phyloP scores from a whole-genome alignment of 2,329 filamentous ascomycete genomes.

The Raffaelea albimanens region DNA sequence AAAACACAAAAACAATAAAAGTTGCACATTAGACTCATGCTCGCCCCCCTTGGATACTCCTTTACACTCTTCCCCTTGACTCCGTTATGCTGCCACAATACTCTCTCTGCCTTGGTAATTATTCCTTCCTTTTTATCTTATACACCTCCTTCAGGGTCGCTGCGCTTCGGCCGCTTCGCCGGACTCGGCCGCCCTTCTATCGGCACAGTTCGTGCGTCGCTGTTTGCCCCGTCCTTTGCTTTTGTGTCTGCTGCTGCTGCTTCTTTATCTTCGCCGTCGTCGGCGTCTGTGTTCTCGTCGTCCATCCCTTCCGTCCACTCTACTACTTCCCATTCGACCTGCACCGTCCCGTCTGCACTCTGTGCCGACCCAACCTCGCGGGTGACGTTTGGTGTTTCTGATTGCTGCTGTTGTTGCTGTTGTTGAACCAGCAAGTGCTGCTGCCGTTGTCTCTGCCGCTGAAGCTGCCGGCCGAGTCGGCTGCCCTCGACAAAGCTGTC shows the following conservation, averaged over 20 bases:
- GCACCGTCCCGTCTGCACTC: conserved; percentile 54
- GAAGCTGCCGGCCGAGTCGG: conserved; percentile 55
- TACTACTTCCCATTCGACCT: conserved; percentile 74
- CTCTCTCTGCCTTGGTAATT: background rate
- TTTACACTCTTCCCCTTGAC: too few relatives aligned
- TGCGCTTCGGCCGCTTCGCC: conserved; percentile 43
- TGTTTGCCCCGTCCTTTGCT: too few relatives aligned
- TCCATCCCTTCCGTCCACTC: conserved; percentile 52
- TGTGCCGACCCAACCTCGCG: conserved; percentile 12
- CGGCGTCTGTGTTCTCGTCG: conserved; percentile 15
- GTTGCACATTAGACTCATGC: too few relatives aligned
- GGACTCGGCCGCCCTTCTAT: conserved; percentile 21
- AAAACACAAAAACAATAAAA: too few relatives aligned
- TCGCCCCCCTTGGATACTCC: too few relatives aligned
- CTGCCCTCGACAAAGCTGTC: conserved; percentile 73
- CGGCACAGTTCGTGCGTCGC: conserved; percentile 31
- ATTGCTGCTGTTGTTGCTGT: background rate
- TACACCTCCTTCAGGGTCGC: conserved; percentile 25
- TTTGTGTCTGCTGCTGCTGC: conserved; percentile 31
- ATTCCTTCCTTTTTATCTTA: background rate
- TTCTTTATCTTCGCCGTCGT: conserved; percentile 23
- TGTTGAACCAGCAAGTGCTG: conserved; percentile 25
- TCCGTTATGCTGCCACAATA: too few relatives aligned
- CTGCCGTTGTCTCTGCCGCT: conserved; percentile 45
- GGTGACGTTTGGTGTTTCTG: background rate